Conservation (phyloP, 108 stramenopile species). For the Craspedostauros australis region DNA sequence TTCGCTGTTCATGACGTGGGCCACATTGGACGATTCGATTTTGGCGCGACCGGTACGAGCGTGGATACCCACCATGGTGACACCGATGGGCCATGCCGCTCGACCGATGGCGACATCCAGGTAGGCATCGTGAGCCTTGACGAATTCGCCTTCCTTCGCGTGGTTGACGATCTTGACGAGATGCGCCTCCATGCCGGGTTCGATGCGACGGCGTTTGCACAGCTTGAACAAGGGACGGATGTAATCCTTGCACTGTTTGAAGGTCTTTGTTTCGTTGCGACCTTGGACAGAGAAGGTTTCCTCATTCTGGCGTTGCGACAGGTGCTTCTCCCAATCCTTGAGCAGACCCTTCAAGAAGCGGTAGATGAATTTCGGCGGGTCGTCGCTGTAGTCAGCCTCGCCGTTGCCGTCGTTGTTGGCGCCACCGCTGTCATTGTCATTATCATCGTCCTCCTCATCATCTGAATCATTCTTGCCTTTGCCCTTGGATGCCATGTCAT, state of each 20-base stretch:
- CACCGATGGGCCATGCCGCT: constrained; percentile 98
- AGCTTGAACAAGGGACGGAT: constrained; percentile 89
- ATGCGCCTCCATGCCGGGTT: constrained; percentile 42
- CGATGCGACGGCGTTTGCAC: constrained; percentile 55
- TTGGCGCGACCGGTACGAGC: constrained; percentile 90
- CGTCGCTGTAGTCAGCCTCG: constrained; percentile 27
- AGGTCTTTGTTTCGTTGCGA: constrained; percentile 84
- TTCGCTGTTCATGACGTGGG: constrained; percentile 94
- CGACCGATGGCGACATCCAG: constrained; percentile 93
- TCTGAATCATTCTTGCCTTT: constrained; percentile 1
- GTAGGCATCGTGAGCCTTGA: constrained; percentile 92
- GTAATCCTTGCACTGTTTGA: constrained; percentile 95
- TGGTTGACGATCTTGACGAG: constrained; percentile 80
- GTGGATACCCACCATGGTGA: constrained; percentile 99
- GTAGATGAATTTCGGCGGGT: constrained; percentile 67
- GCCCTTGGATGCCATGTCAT: constrained; percentile 1
- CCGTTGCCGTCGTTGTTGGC: constrained; percentile 11
- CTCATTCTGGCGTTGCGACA: constrained; percentile 56
- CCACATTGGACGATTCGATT: constrained; percentile 91
- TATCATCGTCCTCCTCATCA: neutral
- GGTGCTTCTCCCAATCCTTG: constrained; percentile 84
- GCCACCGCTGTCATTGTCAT: neutral
- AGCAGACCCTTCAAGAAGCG: constrained; percentile 81
- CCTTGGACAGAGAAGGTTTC: constrained; percentile 59
- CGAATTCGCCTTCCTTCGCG: constrained; percentile 90